Base-by-base conservation (phyloP, 2,329 filamentous ascomycete genomes). In the Pestalotiopsis sp. region DNA sequence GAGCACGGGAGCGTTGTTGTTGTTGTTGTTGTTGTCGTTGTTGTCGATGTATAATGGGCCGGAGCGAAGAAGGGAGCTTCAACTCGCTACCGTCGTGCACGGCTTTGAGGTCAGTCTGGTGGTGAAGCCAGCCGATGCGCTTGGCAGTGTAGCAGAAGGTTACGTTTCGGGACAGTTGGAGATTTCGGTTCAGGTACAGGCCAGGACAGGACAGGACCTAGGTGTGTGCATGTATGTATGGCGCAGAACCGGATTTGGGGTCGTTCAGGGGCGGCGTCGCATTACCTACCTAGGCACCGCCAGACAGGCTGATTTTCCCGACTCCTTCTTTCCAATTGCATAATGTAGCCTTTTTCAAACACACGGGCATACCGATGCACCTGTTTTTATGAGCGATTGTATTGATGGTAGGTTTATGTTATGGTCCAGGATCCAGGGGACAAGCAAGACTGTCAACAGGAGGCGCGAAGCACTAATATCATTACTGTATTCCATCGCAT, bases 121-220 rank as follows among this genome's bases (percentile, higher is more conserved):
- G 17, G 14, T 31, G 17, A 40, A 17, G 31, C 27, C 25, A n/a
- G 59, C 31, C 36, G 59, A 36, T 14, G 31, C n/a, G 59, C 59
- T 62, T 62, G 59, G 59, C 59, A 36, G 36, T 40, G 36, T 23
- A 62, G 59, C 59, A 62, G 59, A 40, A 40, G 59, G 27, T 38
- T 38, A 12, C 31, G 59, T 36, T 62, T 6, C 59, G 59, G n/a
- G 20, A 36, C 59, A 20, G 7, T 23, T n/a, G 45, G 17, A n/a
- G 45, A n/a, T 52, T 52, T 52, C 45, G 45, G 45, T 36, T 36
- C 31, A n/a, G 45, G 17, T 52, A 20, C 17, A 52, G 17, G 45
- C 12, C 45, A n/a, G 45, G 17, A 45, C 12, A 52, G 17, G 45
- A 23, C 45, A n/a, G 45, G 17, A 45, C 12, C 13, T 45, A 52